Evolutionary conservation across 2,329 filamentous ascomycete genomes (phyloP).

Genomic region (Arthrobotrys iridis): DNA sequence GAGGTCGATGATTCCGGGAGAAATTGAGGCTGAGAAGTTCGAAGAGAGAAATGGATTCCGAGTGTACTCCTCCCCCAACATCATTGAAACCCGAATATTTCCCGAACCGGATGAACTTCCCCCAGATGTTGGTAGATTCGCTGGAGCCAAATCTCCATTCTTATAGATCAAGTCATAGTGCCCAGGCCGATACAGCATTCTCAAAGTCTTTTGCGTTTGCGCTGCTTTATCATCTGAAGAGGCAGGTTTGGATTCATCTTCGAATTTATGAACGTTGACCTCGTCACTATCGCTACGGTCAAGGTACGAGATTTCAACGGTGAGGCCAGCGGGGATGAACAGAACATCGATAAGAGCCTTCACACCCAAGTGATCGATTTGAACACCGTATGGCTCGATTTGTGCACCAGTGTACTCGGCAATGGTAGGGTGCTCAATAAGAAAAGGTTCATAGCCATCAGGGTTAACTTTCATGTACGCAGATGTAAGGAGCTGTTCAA

Average conservation of each 20-base stretch:
- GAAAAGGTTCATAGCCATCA: conserved; percentile 76
- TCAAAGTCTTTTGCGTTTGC: conserved; percentile 61
- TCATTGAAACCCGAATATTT: conserved; percentile 66
- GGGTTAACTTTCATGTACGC: conserved; percentile 83
- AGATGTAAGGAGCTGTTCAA: conserved; percentile 78
- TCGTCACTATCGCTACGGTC: conserved; percentile 82
- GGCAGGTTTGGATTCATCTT: conserved; percentile 59
- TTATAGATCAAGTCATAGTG: conserved; percentile 96
- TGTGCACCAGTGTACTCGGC: conserved; percentile 74
- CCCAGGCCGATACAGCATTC: conserved; percentile 75
- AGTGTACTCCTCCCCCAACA: conserved; percentile 54
- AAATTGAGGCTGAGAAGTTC: not conserved
- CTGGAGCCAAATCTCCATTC: conserved; percentile 65
- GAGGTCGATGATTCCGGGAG: not conserved
- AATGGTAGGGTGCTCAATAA: conserved; percentile 67
- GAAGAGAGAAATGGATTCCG: conserved; percentile 5
- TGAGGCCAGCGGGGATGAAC: conserved; percentile 79
- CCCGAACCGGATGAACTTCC: conserved; percentile 63
- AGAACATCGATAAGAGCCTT: conserved; percentile 79
- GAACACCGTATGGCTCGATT: conserved; percentile 78
- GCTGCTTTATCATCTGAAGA: conserved; percentile 65
- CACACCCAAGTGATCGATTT: conserved; percentile 92
- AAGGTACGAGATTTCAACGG: conserved; percentile 88
- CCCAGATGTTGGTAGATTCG: conserved; percentile 54
- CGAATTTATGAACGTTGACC: conserved; percentile 77